phyloP scores from a whole-genome alignment of 2,329 filamentous ascomycete genomes.

The Neoarthrinium moseri region DNA sequence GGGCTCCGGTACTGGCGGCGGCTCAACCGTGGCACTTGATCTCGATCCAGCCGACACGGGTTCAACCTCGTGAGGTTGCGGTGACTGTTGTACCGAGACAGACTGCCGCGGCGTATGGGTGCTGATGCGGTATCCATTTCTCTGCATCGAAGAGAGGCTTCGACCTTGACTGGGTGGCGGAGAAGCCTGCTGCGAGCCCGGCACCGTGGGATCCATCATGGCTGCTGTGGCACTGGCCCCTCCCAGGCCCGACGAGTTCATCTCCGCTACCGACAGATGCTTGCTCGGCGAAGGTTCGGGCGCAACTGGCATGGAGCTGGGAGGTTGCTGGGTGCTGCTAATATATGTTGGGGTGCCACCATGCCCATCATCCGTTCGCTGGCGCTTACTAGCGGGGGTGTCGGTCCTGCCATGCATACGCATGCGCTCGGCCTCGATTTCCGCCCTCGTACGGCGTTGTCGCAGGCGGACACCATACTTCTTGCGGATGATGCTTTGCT shows the following conservation, averaged over 20 bases:
- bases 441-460: constrained; percentile 43
- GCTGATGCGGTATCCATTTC: constrained; percentile 28
- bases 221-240: constrained; percentile 25
- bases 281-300: constrained; percentile 12
- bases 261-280: constrained; percentile 23
- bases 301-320: not conserved
- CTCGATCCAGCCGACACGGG: constrained; percentile 3
- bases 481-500: constrained; percentile 56
- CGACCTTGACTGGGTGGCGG: constrained; percentile 5
- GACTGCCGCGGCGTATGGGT: constrained; percentile 19
- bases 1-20: constrained; percentile 2
- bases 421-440: constrained; percentile 43
- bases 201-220: constrained; percentile 19
- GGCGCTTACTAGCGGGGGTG: constrained; percentile 22
- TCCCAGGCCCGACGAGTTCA: constrained; percentile 22
- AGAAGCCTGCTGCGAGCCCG: constrained; percentile 5
- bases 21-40: not conserved
- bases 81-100: constrained; percentile 1
- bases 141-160: constrained; percentile 26
- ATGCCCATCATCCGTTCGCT: constrained; percentile 18
- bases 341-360: not conserved
- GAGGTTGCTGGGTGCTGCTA: not conserved
- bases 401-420: constrained; percentile 34
- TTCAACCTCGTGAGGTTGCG: constrained; percentile 10
- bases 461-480: constrained; percentile 56